Base-by-base conservation (phyloP, 1,139 yeast genomes). In the Debaryomyces subglobosus region DNA sequence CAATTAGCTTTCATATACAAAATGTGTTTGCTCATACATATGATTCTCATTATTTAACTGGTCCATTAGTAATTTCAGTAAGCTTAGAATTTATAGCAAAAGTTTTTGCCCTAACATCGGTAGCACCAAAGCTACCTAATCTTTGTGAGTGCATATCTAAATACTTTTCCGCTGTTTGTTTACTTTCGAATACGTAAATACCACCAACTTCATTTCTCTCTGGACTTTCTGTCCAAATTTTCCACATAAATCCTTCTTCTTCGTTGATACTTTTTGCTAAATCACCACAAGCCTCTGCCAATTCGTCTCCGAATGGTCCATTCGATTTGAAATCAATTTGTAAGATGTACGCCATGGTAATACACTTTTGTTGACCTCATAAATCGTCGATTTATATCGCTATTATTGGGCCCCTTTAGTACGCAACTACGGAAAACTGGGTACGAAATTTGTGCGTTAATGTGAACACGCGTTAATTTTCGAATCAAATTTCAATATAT, bases 401-500 rank as follows among this genome's bases (percentile, higher is more conserved):
- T 27, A 27, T 12, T 27, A 27, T 4, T 12, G 30, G n/a, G 12
- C 13, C 30, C 30, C 27, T 24, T 24, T n/a, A 23, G 29, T 25
- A 25, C n/a, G 21, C 35, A 32, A 30, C 2, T 32, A 32, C 6
- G 12, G 21, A 32, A 32, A 32, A 9, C 12, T 32, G 35, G 12
- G 35, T 7, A 32, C 25, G 38, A 12, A 12, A 15, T 37, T 37
- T 23, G 40, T 39, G 42, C 30, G 42, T 27, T 40, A 35, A 40
- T 36, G 36, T 34, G 50, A 47, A 49, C 54, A 51, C 54, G 54
- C 54, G 54, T 49, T 47, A 44, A 33, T 41, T 40, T 37, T 42
- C 34, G 23, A 30, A 8, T 12, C 36, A 21, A 30, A 30, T 16
- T 40, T 30, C 27, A 9, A 32, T 16, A n/a, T n/a, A n/a, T 29